Evolutionary conservation across 169 alveolate species (phyloP), one percentile per base, ranked within the genome.

Genomic region (Plasmodium ovale): DNA sequence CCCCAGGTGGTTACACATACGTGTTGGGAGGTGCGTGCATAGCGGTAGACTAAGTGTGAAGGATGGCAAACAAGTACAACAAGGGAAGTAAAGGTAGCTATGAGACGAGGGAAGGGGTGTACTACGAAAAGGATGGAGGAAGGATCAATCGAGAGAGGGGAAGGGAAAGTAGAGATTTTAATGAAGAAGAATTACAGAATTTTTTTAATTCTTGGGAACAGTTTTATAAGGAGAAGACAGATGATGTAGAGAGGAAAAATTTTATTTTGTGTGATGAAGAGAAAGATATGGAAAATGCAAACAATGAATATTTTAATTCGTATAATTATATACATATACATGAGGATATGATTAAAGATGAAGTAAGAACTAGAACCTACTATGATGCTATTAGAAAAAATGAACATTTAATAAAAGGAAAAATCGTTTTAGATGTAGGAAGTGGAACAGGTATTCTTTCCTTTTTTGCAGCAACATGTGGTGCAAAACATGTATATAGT

Each of bases 371-470:
- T 62, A 92, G 96, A 68, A 58, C 94, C 1, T 93, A 90, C 69
- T 89, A 91, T 88, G 95, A 95, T 33, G 99, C 99, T 2, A 98
- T 99, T 29, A 67, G 96, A 92, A 90, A 95, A 60, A 98, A 98
- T 92, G 93, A 94, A 19, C 98, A 97, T 64, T 92, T 97, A 49
- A 98, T 99, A 91, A 93, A 96, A 74, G 99, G 94, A 77, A 98
- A 98, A 91, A 94, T 98, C 10, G 99, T 99, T 3, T 89, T 99
- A 27, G 99, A 99, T 92, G 96, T 99, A 3, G 99, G 99, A 12
- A 95, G 99, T 67, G 99, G 99, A 3, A 98, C 99, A 5, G 99
- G 99, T 9, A 98, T 99, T 49, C 94, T 99, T 31, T 94, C 98
- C 21, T 95, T 98, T 70, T 99, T 99, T 92, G 99, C 99, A 37